phyloP scores from a whole-genome alignment of 371 early-diverging fungal species.

The Conidiobolus incongruus region DNA sequence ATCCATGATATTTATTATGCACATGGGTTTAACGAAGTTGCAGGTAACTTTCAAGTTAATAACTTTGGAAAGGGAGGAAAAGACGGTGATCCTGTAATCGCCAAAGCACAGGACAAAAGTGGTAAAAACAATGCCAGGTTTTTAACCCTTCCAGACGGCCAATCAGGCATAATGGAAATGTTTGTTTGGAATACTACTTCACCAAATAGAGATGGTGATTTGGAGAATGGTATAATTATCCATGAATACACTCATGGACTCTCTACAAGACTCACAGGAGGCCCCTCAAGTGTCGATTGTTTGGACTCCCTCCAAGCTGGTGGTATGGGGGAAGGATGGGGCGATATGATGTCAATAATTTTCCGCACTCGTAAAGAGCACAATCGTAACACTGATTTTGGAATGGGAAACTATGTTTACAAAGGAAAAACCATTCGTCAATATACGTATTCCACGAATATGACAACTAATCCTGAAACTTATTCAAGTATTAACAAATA shows the following conservation, averaged over 20 bases:
- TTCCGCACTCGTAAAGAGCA: conserved; percentile 38
- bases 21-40: conserved; percentile 80
- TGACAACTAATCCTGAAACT: conserved; percentile 12
- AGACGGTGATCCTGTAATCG: conserved; percentile 68
- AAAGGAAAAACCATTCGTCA: no score
- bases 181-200: conserved; percentile 54
- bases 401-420: conserved; percentile 81
- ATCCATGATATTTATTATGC: conserved; percentile 59
- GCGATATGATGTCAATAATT: conserved; percentile 75
- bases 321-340: no score
- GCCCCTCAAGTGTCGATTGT: conserved; percentile 74
- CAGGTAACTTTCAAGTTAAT: conserved; percentile 89
- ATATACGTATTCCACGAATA: conserved; percentile 16
- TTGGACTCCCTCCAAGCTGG: no score
- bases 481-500: conserved; percentile 5
- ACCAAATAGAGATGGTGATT: conserved; percentile 73
- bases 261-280: conserved; percentile 75
- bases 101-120: conserved; percentile 87
- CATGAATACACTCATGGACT: conserved; percentile 87
- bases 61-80: conserved; percentile 63
- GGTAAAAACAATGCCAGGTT: conserved; percentile 73
- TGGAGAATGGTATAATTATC: conserved; percentile 74
- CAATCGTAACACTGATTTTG: conserved; percentile 33
- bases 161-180: conserved; percentile 80
- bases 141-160: conserved; percentile 88